phyloP scores from a whole-genome alignment of 495 filamentous ascomycete genomes.

The Daldinia concentrica region DNA sequence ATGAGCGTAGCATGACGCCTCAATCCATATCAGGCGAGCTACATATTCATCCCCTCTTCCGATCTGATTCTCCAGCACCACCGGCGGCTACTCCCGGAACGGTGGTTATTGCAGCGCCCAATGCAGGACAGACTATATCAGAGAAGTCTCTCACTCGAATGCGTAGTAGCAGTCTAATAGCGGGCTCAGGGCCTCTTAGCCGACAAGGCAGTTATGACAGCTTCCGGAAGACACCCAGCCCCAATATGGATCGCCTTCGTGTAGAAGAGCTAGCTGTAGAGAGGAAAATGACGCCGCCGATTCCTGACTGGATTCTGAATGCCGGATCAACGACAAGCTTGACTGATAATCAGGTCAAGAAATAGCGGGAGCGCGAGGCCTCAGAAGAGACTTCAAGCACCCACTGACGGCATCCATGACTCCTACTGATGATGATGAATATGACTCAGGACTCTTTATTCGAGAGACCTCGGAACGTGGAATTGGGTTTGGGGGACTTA shows the following conservation, averaged over 20 bases:
- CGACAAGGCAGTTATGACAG: slow-evolving; percentile 61
- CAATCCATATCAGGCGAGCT: slow-evolving; percentile 64
- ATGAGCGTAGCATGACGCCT: slow-evolving; percentile 49
- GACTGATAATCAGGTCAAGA: slow-evolving; percentile 46
- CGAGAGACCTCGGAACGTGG: slow-evolving; percentile 11
- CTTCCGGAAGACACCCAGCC: slow-evolving; percentile 47
- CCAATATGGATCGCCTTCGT: slow-evolving; percentile 39
- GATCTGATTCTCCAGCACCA: slow-evolving; percentile 75
- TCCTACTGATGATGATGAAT: slow-evolving; percentile 33
- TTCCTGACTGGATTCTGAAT: slow-evolving; percentile 66
- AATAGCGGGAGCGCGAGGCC: slow-evolving; percentile 8
- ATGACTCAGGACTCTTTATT: slow-evolving; percentile 26
- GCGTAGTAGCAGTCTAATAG: slow-evolving; percentile 71
- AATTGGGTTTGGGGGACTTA: slow-evolving; percentile 35
- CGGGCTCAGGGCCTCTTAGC: slow-evolving; percentile 61
- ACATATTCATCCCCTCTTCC: slow-evolving; percentile 87
- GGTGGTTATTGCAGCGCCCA: slow-evolving; percentile 73
- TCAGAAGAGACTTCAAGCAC: not conserved
- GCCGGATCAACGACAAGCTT: slow-evolving; percentile 58
- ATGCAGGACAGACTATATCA: slow-evolving; percentile 72
- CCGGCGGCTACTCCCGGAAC: slow-evolving; percentile 74
- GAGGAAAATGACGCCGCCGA: slow-evolving; percentile 65
- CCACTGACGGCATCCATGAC: not conserved
- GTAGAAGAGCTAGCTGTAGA: slow-evolving; percentile 45
- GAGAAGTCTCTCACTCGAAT: slow-evolving; percentile 69